phyloP scores from a whole-genome alignment of 2,329 filamentous ascomycete species.

The Fusarium proliferatum region DNA sequence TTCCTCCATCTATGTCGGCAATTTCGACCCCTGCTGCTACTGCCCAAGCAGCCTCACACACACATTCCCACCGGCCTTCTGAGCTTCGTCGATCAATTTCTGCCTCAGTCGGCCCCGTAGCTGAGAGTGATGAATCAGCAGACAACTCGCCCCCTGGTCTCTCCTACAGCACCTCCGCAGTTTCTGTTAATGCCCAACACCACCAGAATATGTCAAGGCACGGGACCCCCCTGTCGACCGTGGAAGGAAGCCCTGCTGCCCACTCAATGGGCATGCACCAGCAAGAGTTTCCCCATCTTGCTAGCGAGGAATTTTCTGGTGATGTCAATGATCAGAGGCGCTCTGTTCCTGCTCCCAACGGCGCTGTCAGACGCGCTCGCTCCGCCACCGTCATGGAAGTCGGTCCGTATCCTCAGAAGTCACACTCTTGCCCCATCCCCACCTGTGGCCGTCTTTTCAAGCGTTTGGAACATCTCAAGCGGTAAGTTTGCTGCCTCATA shows the following conservation, averaged over 20 bases:
- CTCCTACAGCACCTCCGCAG: conserved; percentile 75
- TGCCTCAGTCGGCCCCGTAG: conserved; percentile 82
- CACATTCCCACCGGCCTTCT: conserved; percentile 84
- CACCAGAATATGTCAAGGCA: conserved; percentile 89
- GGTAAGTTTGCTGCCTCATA: conserved; percentile 70
- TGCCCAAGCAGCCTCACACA: conserved; percentile 72
- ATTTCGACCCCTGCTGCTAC: conserved; percentile 75
- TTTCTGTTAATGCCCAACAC: conserved; percentile 72
- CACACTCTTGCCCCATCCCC: conserved; percentile 98
- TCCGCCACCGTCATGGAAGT: conserved; percentile 97
- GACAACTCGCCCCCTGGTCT: conserved; percentile 84
- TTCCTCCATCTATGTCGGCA: conserved; percentile 80
- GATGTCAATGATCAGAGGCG: conserved; percentile 69
- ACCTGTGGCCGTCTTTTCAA: conserved; percentile 98
- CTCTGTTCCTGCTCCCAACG: conserved; percentile 76
- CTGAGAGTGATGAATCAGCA: conserved; percentile 81
- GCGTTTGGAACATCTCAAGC: conserved; percentile 98
- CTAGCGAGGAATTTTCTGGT: conserved; percentile 70
- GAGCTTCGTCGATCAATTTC: conserved; percentile 93
- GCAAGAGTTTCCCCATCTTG: conserved; percentile 75
- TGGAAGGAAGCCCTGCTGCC: conserved; percentile 83
- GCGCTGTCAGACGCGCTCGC: conserved; percentile 87
- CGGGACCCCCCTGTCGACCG: conserved; percentile 86
- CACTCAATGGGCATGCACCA: conserved; percentile 77
- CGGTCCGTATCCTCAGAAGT: conserved; percentile 96